These are phyloP conservation scores for Mycena galericulata DNA, from an alignment of 768 basidiomycete species.

Conservation along the genomic window DNA sequence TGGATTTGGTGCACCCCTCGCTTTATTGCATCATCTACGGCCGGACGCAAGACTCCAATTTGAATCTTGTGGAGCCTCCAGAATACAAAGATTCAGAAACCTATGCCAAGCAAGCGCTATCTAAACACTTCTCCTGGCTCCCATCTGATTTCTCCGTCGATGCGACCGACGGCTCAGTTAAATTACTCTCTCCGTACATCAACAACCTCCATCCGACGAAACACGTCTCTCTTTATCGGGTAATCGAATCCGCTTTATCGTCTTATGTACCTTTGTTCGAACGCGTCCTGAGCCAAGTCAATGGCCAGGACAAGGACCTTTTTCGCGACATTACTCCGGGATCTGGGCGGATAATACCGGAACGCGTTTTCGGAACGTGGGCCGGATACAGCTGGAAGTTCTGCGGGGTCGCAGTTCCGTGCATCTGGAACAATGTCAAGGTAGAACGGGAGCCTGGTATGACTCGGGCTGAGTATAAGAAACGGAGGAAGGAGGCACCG, in stretches of 20 bases:
- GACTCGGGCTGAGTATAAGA: background rate
- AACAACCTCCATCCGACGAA: slow-evolving; percentile 42
- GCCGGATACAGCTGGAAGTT: slow-evolving; percentile 3
- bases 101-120: slow-evolving; percentile 16
- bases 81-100: background rate
- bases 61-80: background rate
- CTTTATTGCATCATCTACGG: slow-evolving; percentile 55
- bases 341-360: slow-evolving; percentile 19
- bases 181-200: slow-evolving; percentile 37
- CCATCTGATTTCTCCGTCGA: slow-evolving; percentile 42
- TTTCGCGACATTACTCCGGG: slow-evolving; percentile 26
- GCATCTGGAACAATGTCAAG: slow-evolving; percentile 20
- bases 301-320: slow-evolving; percentile 25
- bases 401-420: slow-evolving; percentile 7
- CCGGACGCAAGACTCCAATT: slow-evolving; percentile 31
- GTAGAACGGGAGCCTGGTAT: background rate
- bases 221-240: slow-evolving; percentile 31
- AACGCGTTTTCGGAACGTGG: background rate
- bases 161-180: slow-evolving; percentile 34
- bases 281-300: slow-evolving; percentile 37
- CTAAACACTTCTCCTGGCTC: slow-evolving; percentile 40
- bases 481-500: background rate
- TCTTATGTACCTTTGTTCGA: slow-evolving; percentile 43
- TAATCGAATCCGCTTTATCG: slow-evolving; percentile 35
- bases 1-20: slow-evolving; percentile 61